Evolutionary conservation across 805 yeast genomes (phyloP), one percentile per base, ranked within the genome.

Genomic region (Jamesozyma gamospora): DNA sequence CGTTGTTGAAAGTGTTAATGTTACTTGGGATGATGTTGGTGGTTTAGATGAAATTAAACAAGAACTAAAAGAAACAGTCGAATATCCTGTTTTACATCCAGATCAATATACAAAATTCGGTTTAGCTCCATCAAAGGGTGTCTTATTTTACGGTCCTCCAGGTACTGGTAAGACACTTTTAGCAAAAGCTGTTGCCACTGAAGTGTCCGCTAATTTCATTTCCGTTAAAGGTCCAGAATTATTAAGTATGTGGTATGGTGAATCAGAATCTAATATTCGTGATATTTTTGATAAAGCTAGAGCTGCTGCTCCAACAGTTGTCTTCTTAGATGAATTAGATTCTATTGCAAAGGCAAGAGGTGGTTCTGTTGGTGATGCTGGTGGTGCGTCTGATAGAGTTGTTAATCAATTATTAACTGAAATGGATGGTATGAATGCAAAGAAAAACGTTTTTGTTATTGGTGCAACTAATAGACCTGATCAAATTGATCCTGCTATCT

Each of bases 351-450:
- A 92, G 64, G 97, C 92, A 64, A 84, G 99, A 76, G 98, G 98
- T 64, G 94, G 85, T 30, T 79, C 92, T 15, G 75, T 86, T 47
- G 85, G 90, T 46, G 98, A 90, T 59, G 96, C 96, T 35, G 98
- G 98, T 46, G 98, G 98, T 47, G 97, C 90, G 30, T 96, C 96
- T 27, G 98, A 90, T 65, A 90, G 95, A 51, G 97, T 90, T 28
- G 98, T 90, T 42, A 90, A 90, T 68, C 98, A 92, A 71, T 77
- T 90, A 53, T 74, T 90, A 52, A 92, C 97, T 13, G 94, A 90
- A 64, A 92, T 92, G 98, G 99, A 92, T 67, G 99, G 99, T 77
- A 92, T 92, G 98, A 92, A 92, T 62, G 95, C 96, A 48, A 92
- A 92, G 73, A 92, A 92, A 79, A 92, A 92, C 60, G 98, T 92